Conservation (phyloP, 768 basidiomycete species). For the Boletus vermiculosoides region DNA sequence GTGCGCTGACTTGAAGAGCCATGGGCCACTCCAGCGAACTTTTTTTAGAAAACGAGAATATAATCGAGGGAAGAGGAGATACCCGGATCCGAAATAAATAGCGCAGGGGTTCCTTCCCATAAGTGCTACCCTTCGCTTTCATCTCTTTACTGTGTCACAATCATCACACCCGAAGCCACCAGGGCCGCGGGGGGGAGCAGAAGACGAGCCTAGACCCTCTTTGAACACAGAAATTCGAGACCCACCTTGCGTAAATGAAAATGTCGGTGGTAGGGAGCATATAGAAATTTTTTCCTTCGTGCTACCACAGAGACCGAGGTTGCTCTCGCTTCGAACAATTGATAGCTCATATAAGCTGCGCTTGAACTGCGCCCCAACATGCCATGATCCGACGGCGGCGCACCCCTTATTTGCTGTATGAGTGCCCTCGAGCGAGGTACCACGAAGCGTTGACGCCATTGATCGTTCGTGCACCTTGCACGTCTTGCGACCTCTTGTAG, state of each 20-base stretch:
- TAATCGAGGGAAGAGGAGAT: constrained; percentile 6
- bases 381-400: constrained; percentile 11
- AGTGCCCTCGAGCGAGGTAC: constrained; percentile 4
- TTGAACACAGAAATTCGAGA: constrained; percentile 10
- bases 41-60: constrained; percentile 8
- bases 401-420: constrained; percentile 1
- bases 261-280: constrained; percentile 8
- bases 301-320: constrained; percentile 5
- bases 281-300: constrained; percentile 7
- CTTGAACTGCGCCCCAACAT: not conserved
- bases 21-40: not conserved
- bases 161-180: not conserved
- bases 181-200: constrained; percentile 18
- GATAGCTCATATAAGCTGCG: not conserved
- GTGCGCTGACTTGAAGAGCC: constrained; percentile 2
- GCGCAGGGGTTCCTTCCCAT: not conserved
- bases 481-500: not conserved
- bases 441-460: constrained; percentile 5
- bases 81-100: constrained; percentile 10
- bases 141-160: not conserved
- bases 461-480: not conserved
- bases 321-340: constrained; percentile 4
- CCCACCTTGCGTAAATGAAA: constrained; percentile 15
- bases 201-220: constrained; percentile 1
- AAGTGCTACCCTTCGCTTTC: not conserved